phyloP scores from a whole-genome alignment of 208 protist species.

The Leishmania tropica region DNA sequence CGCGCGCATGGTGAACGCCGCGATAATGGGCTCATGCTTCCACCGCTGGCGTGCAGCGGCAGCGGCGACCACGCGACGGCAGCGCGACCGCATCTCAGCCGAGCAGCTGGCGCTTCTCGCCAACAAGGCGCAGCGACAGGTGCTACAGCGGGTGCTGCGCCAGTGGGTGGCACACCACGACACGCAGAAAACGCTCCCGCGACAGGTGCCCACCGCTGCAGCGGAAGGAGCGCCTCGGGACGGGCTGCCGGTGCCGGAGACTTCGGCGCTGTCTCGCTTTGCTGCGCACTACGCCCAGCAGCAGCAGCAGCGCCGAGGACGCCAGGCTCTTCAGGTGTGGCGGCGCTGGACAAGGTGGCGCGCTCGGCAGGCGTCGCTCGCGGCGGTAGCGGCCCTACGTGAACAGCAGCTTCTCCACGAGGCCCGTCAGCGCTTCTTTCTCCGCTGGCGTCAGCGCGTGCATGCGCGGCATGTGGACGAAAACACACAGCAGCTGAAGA shows the following conservation, averaged over 20 bases:
- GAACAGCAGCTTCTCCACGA: conserved; percentile 41
- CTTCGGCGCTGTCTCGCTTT: conserved; percentile 26
- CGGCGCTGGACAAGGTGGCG: conserved; percentile 44
- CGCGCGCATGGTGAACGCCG: conserved; percentile 12
- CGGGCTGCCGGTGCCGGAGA: neutral
- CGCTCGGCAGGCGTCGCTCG: conserved; percentile 26
- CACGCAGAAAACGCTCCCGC: neutral
- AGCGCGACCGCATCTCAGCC: conserved; percentile 1
- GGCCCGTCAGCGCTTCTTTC: conserved; percentile 40
- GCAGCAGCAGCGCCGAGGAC: conserved; percentile 12
- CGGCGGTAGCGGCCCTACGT: conserved; percentile 47
- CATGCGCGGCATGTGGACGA: conserved; percentile 31
- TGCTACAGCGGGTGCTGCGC: conserved; percentile 36
- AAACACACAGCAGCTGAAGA: conserved; percentile 35
- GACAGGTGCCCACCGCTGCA: too few species aligned
- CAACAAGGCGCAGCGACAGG: conserved; percentile 49
- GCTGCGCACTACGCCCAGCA: conserved; percentile 27
- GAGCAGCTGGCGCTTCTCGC: conserved; percentile 42
- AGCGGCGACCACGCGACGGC: neutral
- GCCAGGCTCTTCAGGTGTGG: conserved; percentile 44
- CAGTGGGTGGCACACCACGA: conserved; percentile 34
- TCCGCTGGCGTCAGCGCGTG: conserved; percentile 52
- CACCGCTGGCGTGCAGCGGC: conserved; percentile 38
- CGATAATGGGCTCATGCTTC: conserved; percentile 36
- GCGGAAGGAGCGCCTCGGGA: neutral